Evolutionary conservation across 176 grass and related monocot species (phyloP), one percentile per base, ranked within the genome.

Genomic region (Oryza longistaminata): DNA sequence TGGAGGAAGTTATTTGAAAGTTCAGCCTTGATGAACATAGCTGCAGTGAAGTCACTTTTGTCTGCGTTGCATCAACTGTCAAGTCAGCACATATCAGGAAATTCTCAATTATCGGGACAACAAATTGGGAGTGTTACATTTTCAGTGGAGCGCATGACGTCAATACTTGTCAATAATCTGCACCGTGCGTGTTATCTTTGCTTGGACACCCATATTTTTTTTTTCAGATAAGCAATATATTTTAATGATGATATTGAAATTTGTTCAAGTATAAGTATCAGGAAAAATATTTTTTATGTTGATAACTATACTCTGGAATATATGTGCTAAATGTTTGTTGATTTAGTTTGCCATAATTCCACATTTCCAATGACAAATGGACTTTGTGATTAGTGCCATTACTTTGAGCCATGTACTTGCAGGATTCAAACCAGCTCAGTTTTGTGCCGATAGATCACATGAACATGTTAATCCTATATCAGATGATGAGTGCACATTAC

Each of bases 1-100:
- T 88, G 84, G 90, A 89, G 67, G 27, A 88, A 98, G 96, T 80
- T 98, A 48, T 98, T 98, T 85, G 96, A 98, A 91, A 98, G 96
- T 90, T 98, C 96, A 77, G 91, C 88, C 74, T 82, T 98, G 81
- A 98, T 98, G 96, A 92, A 88, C 71, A 77, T 98, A 68, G 86
- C 91, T 83, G 89, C 96, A 26, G 96, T 98, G 70, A 98, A 95
- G 85, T 98, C 96, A 75, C 93, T 98, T 79, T 69, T 98, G 68
- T 94, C 96, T 87, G 93, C 96, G 71, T 81, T 98, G 78, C 70
- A 87, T 86, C 96, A 98, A 81, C 86, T 98, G 74, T 98, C 96
- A 88, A 93, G 96, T 87, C 93, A 98, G 53, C 94, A 88, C 85
- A 89, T 93, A 77, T 90, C 70, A 24, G 90, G 88, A 88, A 86